Base-by-base conservation (phyloP, 306 rosid genomes). In the Prunus persica region DNA sequence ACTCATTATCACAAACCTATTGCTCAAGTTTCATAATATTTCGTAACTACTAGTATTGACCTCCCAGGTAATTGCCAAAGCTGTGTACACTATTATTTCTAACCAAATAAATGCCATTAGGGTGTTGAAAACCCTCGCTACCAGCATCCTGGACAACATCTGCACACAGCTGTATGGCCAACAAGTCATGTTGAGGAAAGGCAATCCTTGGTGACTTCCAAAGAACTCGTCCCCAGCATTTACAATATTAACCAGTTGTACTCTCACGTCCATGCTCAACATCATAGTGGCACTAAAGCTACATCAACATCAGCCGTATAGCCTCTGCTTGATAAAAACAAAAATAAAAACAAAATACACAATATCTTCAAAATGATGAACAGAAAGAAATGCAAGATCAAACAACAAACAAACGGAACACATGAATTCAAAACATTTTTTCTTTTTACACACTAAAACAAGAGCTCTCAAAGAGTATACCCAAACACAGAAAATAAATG, bases 61-160 rank as follows among this genome's bases (percentile, higher is more conserved):
- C 46, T 60, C 58, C 56, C 68, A 8, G 45, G 47, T 25, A 46
- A 73, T 46, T 61, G 19, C 57, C 61, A 61, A 49, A 45, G 60
- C 52, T n/a, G 76, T 65, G 32, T 66, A 30, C 66, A 38, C 38
- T 74, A 24, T 65, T 20, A 49, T 9, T 20, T 73, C 19, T 74
- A 18, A 60, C 71, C 71, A 74, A 56, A 67, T 49, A 20, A 32
- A 11, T 25, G 47, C 55, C 67, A 43, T 28, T 22, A 50, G 52
- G 60, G 75, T 24, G 67, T 46, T 61, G 47, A 65, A 78, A 71
- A 78, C 65, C 83, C 74, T 47, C 54, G 7, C 4, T 16, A 63
- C 47, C 49, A 55, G 50, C 32, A 65, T 18, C 76, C 24, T 11
- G 77, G 52, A 71, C 50, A 9, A 22, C 72, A 71, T 13, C 71